Base-by-base conservation (phyloP, 2,329 filamentous ascomycete species). In the Exutisphaerella laricina region DNA sequence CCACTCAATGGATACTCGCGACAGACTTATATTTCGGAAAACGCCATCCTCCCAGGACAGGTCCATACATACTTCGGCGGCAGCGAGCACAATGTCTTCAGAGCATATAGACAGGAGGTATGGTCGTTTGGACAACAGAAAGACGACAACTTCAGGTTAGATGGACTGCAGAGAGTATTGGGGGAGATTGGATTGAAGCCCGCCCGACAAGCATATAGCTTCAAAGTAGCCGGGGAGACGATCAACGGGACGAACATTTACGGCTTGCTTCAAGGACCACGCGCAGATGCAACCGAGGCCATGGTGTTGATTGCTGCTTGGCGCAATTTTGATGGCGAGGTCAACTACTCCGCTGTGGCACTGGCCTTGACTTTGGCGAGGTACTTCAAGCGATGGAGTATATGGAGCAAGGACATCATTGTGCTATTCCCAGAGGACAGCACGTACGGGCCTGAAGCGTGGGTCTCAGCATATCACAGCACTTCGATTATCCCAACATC, bases 321-420 rank as follows among this genome's bases (percentile, higher is more conserved):
- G 88, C 81, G 75, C 61, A 96, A 89, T 54, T 82, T 85, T 55
- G 78, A 87, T 42, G 81, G 78, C 18, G 75, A 84, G 54, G 68
- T 89, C 55, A 98, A 98, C 67, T 76, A 82, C 51, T 92, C 89
- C 48, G 92, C 90, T 13, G 82, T 98, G 4, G 83, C 88, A 5
- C 75, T 98, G 22, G 82, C 88, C 2, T 70, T 98, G 57, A 89
- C 90, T 0, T 68, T 98, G 54, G 86, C 88, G 20, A 80, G 92
- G 53, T 98, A 98, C 67, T 97, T 98, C 70, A 95, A 94, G 67
- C 80, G 85, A 55, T 98, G 92, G 92, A 96, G 88, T 40, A 75
- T 98, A 20, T 98, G 92, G 92, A 96, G 89, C 46, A 98, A 98
- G 67, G 92, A 98, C 64, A 95, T 98, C 54, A 90, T 98, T 45